Conservation (phyloP, 345 rosid genomes). For the Ceriops zippeliana region DNA sequence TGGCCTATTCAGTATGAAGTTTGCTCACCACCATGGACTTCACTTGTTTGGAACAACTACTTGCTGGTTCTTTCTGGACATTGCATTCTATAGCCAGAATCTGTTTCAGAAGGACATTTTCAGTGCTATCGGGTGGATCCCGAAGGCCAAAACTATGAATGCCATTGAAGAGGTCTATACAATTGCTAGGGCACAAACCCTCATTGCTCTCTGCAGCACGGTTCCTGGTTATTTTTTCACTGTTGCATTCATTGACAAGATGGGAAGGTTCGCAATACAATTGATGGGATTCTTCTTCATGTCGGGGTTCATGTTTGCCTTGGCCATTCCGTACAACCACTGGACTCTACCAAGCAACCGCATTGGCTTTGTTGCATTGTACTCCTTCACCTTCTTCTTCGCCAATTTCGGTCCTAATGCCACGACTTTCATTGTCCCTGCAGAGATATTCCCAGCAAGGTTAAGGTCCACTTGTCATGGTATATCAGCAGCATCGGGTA, state of each 20-base stretch:
- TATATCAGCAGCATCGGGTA: constrained; percentile 65
- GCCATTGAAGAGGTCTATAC: constrained; percentile 58
- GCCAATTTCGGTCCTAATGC: constrained; percentile 81
- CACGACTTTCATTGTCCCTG: constrained; percentile 71
- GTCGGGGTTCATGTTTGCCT: constrained; percentile 58
- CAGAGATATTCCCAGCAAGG: constrained; percentile 79
- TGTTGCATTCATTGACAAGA: constrained; percentile 36
- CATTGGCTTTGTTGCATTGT: constrained; percentile 52
- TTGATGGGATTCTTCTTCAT: constrained; percentile 53
- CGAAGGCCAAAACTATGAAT: constrained; percentile 56
- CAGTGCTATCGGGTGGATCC: constrained; percentile 69
- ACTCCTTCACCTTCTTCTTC: constrained; percentile 70
- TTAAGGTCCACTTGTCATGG: constrained; percentile 79
- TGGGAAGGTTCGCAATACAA: constrained; percentile 56
- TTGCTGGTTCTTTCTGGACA: constrained; percentile 75
- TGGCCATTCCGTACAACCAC: constrained; percentile 66
- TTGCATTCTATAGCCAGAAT: constrained; percentile 71
- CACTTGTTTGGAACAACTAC: constrained; percentile 54
- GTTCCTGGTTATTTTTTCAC: constrained; percentile 76
- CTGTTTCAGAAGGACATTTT: constrained; percentile 75
- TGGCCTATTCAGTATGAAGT: constrained; percentile 49
- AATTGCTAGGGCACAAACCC: constrained; percentile 58
- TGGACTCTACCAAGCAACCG: constrained; percentile 50
- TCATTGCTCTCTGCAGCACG: constrained; percentile 64
- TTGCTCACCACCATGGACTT: constrained; percentile 48